These are phyloP conservation scores for Aureobasidium sp. DNA, from an alignment of 2,329 filamentous ascomycete species.

Conservation along the genomic window DNA sequence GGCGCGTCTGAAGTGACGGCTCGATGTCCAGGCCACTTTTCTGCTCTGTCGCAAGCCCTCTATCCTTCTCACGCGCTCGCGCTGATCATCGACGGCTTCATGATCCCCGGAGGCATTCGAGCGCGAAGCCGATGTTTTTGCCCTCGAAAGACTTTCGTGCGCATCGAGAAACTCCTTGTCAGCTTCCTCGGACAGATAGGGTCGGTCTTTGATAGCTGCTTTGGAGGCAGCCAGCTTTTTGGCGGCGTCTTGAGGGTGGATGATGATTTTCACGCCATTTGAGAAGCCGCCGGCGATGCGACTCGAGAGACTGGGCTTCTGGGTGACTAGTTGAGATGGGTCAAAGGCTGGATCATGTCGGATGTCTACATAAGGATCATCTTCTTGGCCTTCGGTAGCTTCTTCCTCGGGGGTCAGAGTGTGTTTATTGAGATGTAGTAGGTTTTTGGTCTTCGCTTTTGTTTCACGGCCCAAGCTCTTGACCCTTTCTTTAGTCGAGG, in stretches of 20 bases:
- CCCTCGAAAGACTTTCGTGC: conserved; percentile 23
- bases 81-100: conserved; percentile 10
- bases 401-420: conserved; percentile 5
- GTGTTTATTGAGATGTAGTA: conserved; percentile 7
- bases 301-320: conserved; percentile 16
- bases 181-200: conserved; percentile 25
- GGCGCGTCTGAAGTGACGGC: conserved; percentile 30
- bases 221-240: conserved; percentile 26
- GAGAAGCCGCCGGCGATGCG: conserved; percentile 16
- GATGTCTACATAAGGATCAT: conserved; percentile 12
- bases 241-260: conserved; percentile 25
- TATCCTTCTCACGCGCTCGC: conserved; percentile 22
- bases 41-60: conserved; percentile 29
- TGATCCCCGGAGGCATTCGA: conserved; percentile 7
- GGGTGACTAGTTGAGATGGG: conserved; percentile 20
- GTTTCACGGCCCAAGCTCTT: conserved; percentile 11
- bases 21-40: conserved; percentile 31
- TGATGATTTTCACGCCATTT: conserved; percentile 18
- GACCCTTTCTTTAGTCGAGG: conserved; percentile 10
- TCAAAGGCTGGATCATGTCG: conserved; percentile 29
- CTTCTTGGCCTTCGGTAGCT: not conserved
- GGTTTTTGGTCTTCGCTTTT: conserved; percentile 15
- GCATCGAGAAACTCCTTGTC: conserved; percentile 28
- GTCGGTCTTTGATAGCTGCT: conserved; percentile 28
- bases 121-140: conserved; percentile 12